Base-by-base conservation (phyloP, 139 green algal genomes). In the Chlamydomonas sp. region DNA sequence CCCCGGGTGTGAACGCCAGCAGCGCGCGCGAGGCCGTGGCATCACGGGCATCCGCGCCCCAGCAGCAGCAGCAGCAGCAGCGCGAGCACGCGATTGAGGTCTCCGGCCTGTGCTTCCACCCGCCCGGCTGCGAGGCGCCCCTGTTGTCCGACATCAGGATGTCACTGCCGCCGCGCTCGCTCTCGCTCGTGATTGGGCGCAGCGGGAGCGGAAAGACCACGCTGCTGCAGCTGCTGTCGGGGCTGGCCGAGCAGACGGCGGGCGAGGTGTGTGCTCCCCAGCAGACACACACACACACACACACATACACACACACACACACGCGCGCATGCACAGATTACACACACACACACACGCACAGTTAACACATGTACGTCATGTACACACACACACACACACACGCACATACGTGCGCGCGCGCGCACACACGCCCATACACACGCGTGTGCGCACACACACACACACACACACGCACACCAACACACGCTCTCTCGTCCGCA, bases 121-220 rank as follows among this genome's bases (percentile, higher is more conserved):
- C 85, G 62, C 78, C 89, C 29, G 81, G 84, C 5, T 48, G 81
- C 13, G 79, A 86, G 16, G 22, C 39, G 1, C 81, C 91, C 3
- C 73, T 96, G 39, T 71, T 97, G 34, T 33, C 76, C 1, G 68
- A 83, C 58, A 73, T 95, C 8, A 79, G 43, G 50, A 71, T 97
- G 35, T 16, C 81, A 2, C 54, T 97, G 34, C 78, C 77, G 3
- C 58, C 85, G 31, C 87, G 90, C 70, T 79, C 75, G 48, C 73
- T 97, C 65, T 88, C 89, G 0, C 76, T 97, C 0, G 70, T 97
- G 5, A 92, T 89, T 59, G 92, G 92, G 0, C 82, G 86, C 28
- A 88, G 74, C 35, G 92, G 92, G n/a, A 73, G 76, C 2, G 92
- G 92, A 30, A 97, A 97, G 62, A 95, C 90, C 29, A 97, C 92